Conservation (phyloP, 371 early-diverging fungal species). For the Parasitella parasitica region DNA sequence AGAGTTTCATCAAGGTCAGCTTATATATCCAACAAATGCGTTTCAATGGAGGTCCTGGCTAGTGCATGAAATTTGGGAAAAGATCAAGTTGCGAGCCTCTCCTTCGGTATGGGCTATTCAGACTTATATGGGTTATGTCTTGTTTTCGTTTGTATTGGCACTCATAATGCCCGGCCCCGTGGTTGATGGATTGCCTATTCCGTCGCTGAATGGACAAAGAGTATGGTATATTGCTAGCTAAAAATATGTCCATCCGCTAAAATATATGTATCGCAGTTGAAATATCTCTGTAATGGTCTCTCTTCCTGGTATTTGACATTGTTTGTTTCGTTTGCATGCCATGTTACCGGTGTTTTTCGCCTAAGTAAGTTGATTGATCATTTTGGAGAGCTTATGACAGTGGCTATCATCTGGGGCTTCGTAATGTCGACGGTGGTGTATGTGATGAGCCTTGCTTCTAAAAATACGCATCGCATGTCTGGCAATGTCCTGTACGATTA, state of each 20-base stretch:
- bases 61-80: constrained; percentile 44
- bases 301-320: constrained; percentile 59
- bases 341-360: constrained; percentile 53
- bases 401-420: constrained; percentile 61
- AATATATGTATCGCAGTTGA: constrained; percentile 26
- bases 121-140: constrained; percentile 65
- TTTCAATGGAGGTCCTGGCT: constrained; percentile 42
- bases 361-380: constrained; percentile 59
- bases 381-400: constrained; percentile 63
- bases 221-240: constrained; percentile 20
- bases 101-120: constrained; percentile 61
- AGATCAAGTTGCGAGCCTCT: constrained; percentile 41
- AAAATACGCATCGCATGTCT: constrained; percentile 58
- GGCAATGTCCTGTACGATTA: constrained; percentile 80
- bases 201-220: constrained; percentile 58
- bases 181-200: constrained; percentile 69
- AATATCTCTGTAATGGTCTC: constrained; percentile 65
- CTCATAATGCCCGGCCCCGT: constrained; percentile 69
- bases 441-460: constrained; percentile 18
- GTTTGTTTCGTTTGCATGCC: constrained; percentile 42
- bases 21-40: constrained; percentile 37
- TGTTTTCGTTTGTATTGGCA: constrained; percentile 60
- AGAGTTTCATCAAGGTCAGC: constrained; percentile 62
- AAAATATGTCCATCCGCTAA: neutral
- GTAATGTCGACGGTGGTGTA: constrained; percentile 49